A percentile compares a stretch with the other conserved stretches of the same genome.
Evolutionary conservation across 805 yeast genomes (phyloP).

Genomic region (Ogataea nonfermentans): DNA sequence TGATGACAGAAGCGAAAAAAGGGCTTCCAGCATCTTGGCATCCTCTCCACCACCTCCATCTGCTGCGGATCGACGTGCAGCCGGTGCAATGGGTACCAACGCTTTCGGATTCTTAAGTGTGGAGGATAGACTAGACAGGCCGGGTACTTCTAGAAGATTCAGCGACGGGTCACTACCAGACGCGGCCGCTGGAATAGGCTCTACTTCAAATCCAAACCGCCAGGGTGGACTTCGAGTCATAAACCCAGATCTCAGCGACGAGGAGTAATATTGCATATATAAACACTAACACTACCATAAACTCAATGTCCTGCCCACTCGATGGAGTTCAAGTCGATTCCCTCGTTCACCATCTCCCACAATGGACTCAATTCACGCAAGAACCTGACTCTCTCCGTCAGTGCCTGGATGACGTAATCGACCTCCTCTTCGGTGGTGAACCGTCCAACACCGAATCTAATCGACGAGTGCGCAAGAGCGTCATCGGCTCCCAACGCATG

Average conservation of each 20-base stretch:
- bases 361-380: constrained; percentile 90
- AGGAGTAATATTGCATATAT: constrained; percentile 13
- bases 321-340: constrained; percentile 88
- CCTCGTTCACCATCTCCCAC: constrained; percentile 99
- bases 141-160: constrained; percentile 32
- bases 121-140: constrained; percentile 23
- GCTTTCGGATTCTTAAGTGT: constrained; percentile 25
- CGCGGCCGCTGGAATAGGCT: constrained; percentile 30
- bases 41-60: constrained; percentile 13
- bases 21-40: constrained; percentile 12
- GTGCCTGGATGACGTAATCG: constrained; percentile 89
- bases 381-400: constrained; percentile 84
- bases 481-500: constrained; percentile 98
- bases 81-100: constrained; percentile 18
- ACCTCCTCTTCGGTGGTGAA: constrained; percentile 96
- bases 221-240: constrained; percentile 33
- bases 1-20: constrained; percentile 12
- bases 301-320: constrained; percentile 95
- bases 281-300: constrained; percentile 4
- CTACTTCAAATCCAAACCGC: neutral
- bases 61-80: constrained; percentile 8
- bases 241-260: constrained; percentile 33
- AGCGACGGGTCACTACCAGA: constrained; percentile 37
- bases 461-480: constrained; percentile 97
- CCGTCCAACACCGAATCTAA: constrained; percentile 95